Evolutionary conservation across 495 filamentous ascomycete genomes (phyloP), one percentile per base, ranked within the genome.

Genomic region (Neurospora sp.): DNA sequence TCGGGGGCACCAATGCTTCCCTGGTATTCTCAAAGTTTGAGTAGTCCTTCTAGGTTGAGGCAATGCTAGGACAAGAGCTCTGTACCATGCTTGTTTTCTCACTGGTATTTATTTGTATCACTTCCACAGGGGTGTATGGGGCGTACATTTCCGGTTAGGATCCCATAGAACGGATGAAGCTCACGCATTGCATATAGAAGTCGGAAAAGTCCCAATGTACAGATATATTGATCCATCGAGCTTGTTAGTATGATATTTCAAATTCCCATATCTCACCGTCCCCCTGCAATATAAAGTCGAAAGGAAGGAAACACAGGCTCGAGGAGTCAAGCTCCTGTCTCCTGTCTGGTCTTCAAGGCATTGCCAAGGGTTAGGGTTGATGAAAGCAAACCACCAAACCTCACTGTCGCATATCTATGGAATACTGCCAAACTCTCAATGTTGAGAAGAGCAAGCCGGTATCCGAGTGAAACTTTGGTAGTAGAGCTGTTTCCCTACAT

Each of bases 1-100:
- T 99, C 85, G 96, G 96, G 11, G 96, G 96, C 39, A 99, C 96
- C 10, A 98, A 98, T 84, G 95, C 95, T 62, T 93, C 88, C 75
- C 84, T 99, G 60, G 95, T 94, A 74, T 97, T 99, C 80, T 87
- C 84, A 8, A 88, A 87, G 76, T 83, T 80, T 20, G 76, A 81
- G 2, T 82, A 78, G 54, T 4, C 1, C 10, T 35, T 3, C 31
- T 31, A 31, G 31, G 31, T 31, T 16, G 5, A 10, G 54, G 27
- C 2, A 18, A 66, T 35, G 23, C 54, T 18, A 16, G 54, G 27
- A 27, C 0, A 23, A 27, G 5, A 4, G 1, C 6, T 66, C 10
- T 16, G 27, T 66, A 5, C 6, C 14, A 66, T 4, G 54, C 7
- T 66, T 66, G 20, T 66, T 2, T 6, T 35, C 14, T 35, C 27